Evolutionary conservation across 192 early-diverging fungal genomes (phyloP), one percentile per base, ranked within the genome.

Genomic region (Chytriomyces confervae): DNA sequence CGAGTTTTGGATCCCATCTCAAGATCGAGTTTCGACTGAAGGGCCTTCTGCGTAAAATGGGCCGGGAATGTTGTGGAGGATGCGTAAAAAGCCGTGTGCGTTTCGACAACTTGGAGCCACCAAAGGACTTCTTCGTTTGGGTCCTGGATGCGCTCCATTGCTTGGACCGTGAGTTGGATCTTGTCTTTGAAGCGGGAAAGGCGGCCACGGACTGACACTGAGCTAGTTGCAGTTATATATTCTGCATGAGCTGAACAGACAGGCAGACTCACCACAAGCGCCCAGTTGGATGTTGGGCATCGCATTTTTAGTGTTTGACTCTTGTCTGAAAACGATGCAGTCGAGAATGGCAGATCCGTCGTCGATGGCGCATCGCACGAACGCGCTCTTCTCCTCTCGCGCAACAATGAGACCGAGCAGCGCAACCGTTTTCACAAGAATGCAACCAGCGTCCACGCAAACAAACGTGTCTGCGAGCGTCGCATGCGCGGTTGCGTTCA

Each of bases 381-480:
- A 53, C 20, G 18, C 23, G n/a, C 9, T n/a, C 36, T 53, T 50
- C 24, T 57, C 20, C 50, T 72, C 69, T 18, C 27, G 9, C 23
- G 49, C 69, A 27, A 72, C 69, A 45, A 72, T 46, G 16, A 72
- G 7, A n/a, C 69, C 69, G 1, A 16, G 48, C 69, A 72, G 16
- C 16, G 53, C 53, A 13, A 57, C 53, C 20, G 13, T 57, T 13
- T 20, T 13, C 16, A 57, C 53, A 20, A 13, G 53, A 13, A 57
- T 3, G 53, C 20, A 13, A 13, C 53, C 53, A 20, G 20, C 16
- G 16, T n/a, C 53, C 16, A 57, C 16, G 20, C 20, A 57, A 20
- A 57, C 53, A 4, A 36, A 36, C 36, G 36, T 36, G 53, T 57
- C 53, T 13, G 16, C 1, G 20, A 57, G 20, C 13, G 53, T 20